Percentiles rank a stretch among this genome's conserved stretches.
Conservation (phyloP, 495 filamentous ascomycete genomes). For the Parathielavia appendiculata region DNA sequence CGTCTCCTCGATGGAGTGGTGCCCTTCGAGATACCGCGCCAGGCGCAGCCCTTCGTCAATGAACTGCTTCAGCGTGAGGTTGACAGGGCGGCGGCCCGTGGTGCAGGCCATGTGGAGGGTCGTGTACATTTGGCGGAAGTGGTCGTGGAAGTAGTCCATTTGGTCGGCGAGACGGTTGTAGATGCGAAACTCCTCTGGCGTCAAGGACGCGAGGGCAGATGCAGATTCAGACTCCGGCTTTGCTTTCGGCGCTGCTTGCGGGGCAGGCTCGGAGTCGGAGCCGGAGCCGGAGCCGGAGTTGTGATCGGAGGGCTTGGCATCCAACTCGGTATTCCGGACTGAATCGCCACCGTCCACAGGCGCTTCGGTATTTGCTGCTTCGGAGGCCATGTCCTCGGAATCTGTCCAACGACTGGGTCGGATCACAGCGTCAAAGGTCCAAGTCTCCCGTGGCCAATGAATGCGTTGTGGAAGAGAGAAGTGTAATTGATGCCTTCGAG, state of each 20-base stretch:
- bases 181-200: conserved; percentile 25
- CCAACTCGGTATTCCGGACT: too few species aligned
- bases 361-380: neutral
- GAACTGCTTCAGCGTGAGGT: conserved; percentile 56
- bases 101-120: conserved; percentile 57
- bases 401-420: neutral
- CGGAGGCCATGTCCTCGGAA: neutral
- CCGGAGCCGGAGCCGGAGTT: neutral
- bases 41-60: conserved; percentile 61
- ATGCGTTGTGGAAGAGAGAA: too few species aligned
- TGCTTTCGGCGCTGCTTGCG: neutral
- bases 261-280: neutral
- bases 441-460: too few species aligned
- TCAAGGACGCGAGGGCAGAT: conserved; percentile 25
- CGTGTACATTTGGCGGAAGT: conserved; percentile 72
- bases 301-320: neutral
- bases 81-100: conserved; percentile 47
- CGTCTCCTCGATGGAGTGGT: conserved; percentile 81
- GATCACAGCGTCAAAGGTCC: too few species aligned
- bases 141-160: conserved; percentile 76
- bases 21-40: conserved; percentile 60
- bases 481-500: too few species aligned
- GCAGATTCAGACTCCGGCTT: conserved; percentile 6
- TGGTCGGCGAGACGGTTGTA: conserved; percentile 72
- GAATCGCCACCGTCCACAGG: neutral